Conservation (phyloP, 139 green algal species). For the Picochlorum sp. region DNA sequence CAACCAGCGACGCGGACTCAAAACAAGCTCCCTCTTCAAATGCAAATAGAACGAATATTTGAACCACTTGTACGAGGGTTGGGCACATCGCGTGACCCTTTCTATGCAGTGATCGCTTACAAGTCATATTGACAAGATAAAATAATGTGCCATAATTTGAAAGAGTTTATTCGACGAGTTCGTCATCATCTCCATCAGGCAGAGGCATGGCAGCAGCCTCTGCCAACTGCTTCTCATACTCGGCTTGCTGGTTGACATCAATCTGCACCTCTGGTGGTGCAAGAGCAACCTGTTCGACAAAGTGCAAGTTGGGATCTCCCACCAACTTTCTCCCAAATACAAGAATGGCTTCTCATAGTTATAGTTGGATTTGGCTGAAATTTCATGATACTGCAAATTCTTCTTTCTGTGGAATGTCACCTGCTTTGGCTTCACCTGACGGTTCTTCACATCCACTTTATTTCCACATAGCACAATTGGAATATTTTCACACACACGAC, state of each 20-base stretch:
- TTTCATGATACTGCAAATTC: constrained; percentile 99
- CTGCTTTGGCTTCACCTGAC: constrained; percentile 99
- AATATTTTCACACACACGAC: constrained; percentile 98
- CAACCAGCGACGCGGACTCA: constrained; percentile 31
- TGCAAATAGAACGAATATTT: background rate
- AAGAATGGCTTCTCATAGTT: constrained; percentile 99
- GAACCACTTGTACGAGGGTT: background rate
- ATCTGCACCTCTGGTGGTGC: constrained; percentile 90
- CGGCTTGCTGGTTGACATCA: constrained; percentile 81
- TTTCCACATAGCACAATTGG: constrained; percentile 99
- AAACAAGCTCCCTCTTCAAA: background rate
- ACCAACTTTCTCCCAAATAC: constrained; percentile 96
- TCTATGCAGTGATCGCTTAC: constrained; percentile 71
- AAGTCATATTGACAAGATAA: constrained; percentile 1
- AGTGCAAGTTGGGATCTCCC: constrained; percentile 88
- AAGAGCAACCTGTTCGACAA: constrained; percentile 90
- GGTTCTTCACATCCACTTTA: constrained; percentile 99
- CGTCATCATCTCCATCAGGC: constrained; percentile 74
- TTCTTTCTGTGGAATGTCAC: constrained; percentile 96
- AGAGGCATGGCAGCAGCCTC: constrained; percentile 59
- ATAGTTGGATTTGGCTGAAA: constrained; percentile 99
- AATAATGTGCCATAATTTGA: background rate
- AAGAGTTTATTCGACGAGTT: constrained; percentile 46
- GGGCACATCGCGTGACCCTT: constrained; percentile 47
- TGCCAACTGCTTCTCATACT: constrained; percentile 71